phyloP scores from a whole-genome alignment of 352 stramenopile species.

The Pythium monospermum region DNA sequence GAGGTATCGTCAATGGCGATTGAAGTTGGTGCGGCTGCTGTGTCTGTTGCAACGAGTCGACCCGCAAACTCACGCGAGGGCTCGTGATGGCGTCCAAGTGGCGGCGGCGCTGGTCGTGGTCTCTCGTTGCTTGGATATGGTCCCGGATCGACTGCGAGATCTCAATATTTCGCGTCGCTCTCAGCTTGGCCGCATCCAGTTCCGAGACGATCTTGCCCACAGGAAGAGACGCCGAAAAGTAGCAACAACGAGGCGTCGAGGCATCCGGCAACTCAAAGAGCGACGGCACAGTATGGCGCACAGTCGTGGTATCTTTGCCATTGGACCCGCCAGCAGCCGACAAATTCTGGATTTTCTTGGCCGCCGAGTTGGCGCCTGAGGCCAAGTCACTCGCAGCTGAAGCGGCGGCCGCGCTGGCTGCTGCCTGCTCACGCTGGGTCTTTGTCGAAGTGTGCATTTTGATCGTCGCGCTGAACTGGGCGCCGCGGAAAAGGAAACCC shows the following conservation, averaged over 20 bases:
- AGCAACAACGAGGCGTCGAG: conserved; percentile 30
- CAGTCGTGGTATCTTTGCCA: conserved; percentile 20
- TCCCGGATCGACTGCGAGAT: conserved; percentile 64
- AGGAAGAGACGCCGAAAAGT: conserved; percentile 57
- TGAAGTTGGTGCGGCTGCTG: not conserved
- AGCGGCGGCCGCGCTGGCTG: not conserved
- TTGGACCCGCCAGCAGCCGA: conserved; percentile 10
- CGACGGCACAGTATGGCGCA: too few species aligned
- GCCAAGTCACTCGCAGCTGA: conserved; percentile 1
- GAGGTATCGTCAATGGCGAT: not conserved
- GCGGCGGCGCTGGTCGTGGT: conserved; percentile 30
- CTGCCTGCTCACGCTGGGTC: conserved; percentile 6
- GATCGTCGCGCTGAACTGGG: conserved; percentile 66
- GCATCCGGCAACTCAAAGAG: conserved; percentile 44
- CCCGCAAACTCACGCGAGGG: conserved; percentile 24
- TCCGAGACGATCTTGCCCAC: conserved; percentile 63
- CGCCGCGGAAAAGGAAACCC: conserved; percentile 64
- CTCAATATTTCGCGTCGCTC: conserved; percentile 54
- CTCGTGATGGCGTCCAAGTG: conserved; percentile 35
- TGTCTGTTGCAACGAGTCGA: conserved; percentile 15
- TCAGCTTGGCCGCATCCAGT: conserved; percentile 55
- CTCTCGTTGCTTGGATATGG: conserved; percentile 34
- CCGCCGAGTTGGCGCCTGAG: conserved; percentile 3
- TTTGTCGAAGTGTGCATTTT: conserved; percentile 30
- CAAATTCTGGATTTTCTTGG: conserved; percentile 46